phyloP scores from a whole-genome alignment of 225 moss, liverwort and hornwort genomes.

The Thuidium tamariscinum region DNA sequence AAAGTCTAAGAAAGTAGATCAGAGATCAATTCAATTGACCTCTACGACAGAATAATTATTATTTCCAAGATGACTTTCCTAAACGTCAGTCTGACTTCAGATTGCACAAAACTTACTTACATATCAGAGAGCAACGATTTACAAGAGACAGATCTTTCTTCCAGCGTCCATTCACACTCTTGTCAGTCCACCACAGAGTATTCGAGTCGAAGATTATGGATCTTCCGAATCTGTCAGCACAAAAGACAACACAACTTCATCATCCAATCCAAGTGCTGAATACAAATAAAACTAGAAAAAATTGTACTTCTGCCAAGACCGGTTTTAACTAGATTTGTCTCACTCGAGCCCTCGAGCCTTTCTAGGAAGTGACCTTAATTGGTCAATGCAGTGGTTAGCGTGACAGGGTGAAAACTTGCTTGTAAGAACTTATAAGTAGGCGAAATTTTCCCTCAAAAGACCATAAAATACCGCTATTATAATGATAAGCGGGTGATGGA shows the following conservation, averaged over 20 bases:
- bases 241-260: not conserved
- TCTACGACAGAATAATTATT: not conserved
- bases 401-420: not conserved
- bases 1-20: not conserved
- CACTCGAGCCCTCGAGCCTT: not conserved
- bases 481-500: not conserved
- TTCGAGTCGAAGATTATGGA: not conserved
- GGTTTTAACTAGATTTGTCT: not conserved
- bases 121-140: not conserved
- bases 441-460: not conserved
- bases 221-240: not conserved
- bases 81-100: not conserved
- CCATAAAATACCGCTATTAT: not conserved
- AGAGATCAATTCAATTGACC: not conserved
- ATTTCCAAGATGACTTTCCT: not conserved
- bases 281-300: not conserved
- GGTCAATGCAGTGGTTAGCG: not conserved
- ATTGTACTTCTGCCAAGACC: too few species aligned
- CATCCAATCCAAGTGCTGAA: not conserved
- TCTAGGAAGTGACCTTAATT: not conserved
- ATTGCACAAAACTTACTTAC: not conserved
- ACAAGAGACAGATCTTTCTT: not conserved
- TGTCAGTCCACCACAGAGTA: not conserved
- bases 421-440: not conserved
- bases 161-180: not conserved